Percentiles rank a stretch among this genome's conserved stretches.
phyloP scores from a whole-genome alignment of 1,284 basidiomycete species.

The Fistulinella cinereoalba region DNA sequence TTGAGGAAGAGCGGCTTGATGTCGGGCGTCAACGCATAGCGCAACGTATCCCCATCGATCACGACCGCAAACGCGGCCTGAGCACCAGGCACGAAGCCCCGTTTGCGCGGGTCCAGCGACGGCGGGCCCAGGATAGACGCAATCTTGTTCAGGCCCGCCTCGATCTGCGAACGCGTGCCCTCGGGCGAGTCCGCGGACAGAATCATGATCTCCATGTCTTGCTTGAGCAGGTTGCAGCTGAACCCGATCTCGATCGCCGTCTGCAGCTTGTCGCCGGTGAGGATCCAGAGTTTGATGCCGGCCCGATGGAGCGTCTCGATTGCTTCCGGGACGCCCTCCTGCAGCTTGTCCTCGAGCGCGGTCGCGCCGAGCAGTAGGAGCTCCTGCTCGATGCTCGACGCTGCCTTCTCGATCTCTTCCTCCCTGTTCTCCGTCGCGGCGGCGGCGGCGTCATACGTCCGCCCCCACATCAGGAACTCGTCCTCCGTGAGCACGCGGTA shows the following conservation, averaged over 20 bases:
- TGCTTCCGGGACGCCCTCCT: constrained; percentile 94
- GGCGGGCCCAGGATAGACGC: constrained; percentile 74
- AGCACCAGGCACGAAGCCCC: constrained; percentile 66
- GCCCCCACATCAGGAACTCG: constrained; percentile 83
- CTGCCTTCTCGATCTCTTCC: constrained; percentile 87
- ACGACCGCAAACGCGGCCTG: constrained; percentile 87
- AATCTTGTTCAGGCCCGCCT: constrained; percentile 93
- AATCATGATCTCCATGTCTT: constrained; percentile 95
- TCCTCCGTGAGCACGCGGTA: constrained; percentile 79
- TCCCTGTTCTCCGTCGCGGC: constrained; percentile 79
- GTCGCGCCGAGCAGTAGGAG: constrained; percentile 89
- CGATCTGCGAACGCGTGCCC: constrained; percentile 81
- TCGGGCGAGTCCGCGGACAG: constrained; percentile 81
- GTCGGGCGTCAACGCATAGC: constrained; percentile 74
- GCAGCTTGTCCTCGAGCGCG: constrained; percentile 94
- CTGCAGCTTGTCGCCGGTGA: constrained; percentile 95
- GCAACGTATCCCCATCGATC: constrained; percentile 93
- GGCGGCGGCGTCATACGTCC: constrained; percentile 78
- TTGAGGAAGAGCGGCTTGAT: constrained; percentile 88
- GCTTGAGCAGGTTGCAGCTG: constrained; percentile 90
- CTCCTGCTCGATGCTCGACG: constrained; percentile 80
- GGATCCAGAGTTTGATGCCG: constrained; percentile 96
- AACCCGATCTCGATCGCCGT: constrained; percentile 97
- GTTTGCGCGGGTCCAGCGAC: constrained; percentile 50
- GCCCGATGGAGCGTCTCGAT: constrained; percentile 91